Evolutionary conservation across 352 stramenopile genomes (phyloP).

Genomic region (Pseudoperonospora humuli): DNA sequence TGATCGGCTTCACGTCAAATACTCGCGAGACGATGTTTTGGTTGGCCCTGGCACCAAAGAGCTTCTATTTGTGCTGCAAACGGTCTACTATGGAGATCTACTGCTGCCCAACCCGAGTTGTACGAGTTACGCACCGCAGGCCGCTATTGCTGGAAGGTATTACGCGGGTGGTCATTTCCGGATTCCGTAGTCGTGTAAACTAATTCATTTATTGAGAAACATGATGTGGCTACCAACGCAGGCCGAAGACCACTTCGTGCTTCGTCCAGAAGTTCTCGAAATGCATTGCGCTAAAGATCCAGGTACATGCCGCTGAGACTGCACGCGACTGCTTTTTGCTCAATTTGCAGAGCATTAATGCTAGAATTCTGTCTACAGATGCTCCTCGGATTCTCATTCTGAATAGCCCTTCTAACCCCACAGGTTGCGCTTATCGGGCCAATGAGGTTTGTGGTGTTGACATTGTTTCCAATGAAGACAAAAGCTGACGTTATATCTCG

Average conservation of each 20-base stretch:
- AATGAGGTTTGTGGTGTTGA: constrained; percentile 39
- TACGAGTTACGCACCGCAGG: constrained; percentile 80
- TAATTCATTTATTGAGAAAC: constrained; percentile 32
- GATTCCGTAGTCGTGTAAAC: neutral
- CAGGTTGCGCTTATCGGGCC: constrained; percentile 72
- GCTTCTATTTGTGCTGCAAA: constrained; percentile 84
- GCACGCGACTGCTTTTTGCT: constrained; percentile 1
- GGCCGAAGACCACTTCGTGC: constrained; percentile 70
- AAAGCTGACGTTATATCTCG: constrained; percentile 1
- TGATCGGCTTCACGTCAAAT: constrained; percentile 44
- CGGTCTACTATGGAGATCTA: constrained; percentile 81
- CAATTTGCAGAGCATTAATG: neutral
- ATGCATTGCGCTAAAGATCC: constrained; percentile 69
- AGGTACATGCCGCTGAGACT: constrained; percentile 22
- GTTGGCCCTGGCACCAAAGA: constrained; percentile 86
- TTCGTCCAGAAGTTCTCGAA: constrained; percentile 77
- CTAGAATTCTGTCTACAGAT: constrained; percentile 27
- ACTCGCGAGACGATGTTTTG: constrained; percentile 72
- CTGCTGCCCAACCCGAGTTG: constrained; percentile 80
- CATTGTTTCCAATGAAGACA: neutral
- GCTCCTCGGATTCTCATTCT: constrained; percentile 80
- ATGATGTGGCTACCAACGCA: constrained; percentile 85
- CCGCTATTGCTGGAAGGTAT: constrained; percentile 74
- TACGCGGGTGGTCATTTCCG: neutral
- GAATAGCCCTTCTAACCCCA: constrained; percentile 83